These are phyloP conservation scores for Boletus hoseneyae DNA, from an alignment of 1,284 basidiomycete species.

Conservation along the genomic window DNA sequence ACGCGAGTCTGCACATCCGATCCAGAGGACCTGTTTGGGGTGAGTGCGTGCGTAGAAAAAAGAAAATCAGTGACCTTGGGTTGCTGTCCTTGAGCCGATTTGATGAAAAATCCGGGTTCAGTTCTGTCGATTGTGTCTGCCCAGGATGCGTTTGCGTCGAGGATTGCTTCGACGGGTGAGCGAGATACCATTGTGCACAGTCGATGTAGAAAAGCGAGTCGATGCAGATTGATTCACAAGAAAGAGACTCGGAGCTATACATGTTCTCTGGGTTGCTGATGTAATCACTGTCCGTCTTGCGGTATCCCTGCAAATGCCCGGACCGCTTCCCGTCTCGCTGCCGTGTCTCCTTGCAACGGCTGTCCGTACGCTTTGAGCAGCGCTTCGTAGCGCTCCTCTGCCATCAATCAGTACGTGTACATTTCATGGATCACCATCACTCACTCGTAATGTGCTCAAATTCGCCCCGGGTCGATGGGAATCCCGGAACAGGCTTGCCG, in stretches of 20 bases:
- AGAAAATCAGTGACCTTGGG: slow-evolving; percentile 40
- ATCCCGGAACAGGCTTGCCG: slow-evolving; percentile 19
- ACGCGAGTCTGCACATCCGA: slow-evolving; percentile 71
- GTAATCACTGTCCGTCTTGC: slow-evolving; percentile 16
- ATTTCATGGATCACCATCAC: neutral
- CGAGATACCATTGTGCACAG: slow-evolving; percentile 15
- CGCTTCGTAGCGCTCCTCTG: slow-evolving; percentile 27
- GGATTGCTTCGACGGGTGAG: slow-evolving; percentile 41
- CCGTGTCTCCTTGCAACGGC: slow-evolving; percentile 22
- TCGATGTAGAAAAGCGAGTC: too few species aligned
- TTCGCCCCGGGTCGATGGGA: slow-evolving; percentile 20
- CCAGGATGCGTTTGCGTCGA: slow-evolving; percentile 61
- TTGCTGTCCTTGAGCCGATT: slow-evolving; percentile 65
- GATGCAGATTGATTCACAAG: too few species aligned
- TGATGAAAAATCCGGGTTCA: slow-evolving; percentile 64
- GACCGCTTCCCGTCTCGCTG: slow-evolving; percentile 21
- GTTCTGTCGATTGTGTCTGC: slow-evolving; percentile 49
- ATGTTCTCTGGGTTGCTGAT: too few species aligned
- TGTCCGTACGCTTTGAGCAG: slow-evolving; percentile 19
- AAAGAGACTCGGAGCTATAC: too few species aligned
- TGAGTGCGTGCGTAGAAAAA: neutral
- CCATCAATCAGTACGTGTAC: neutral
- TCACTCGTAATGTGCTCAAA: slow-evolving; percentile 30
- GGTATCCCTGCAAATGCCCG: slow-evolving; percentile 20
- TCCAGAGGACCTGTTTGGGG: slow-evolving; percentile 57